These are phyloP conservation scores for Amanita muscaria DNA, from an alignment of 768 basidiomycete species.

Conservation along the genomic window DNA sequence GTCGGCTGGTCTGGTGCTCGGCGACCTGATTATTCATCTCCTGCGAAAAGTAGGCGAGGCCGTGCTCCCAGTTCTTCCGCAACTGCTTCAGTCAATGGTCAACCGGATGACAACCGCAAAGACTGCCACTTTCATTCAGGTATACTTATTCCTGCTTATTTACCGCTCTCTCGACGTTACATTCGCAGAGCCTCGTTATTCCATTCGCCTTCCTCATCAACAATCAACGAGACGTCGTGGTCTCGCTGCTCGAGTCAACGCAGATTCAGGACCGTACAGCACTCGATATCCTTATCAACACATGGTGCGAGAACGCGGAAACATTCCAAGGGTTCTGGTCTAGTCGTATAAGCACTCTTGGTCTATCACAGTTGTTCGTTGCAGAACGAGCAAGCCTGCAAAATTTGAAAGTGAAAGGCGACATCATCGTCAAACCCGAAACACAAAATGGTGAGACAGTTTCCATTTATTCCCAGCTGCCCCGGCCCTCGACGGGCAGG, in stretches of 20 bases:
- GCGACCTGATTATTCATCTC: slow-evolving; percentile 91
- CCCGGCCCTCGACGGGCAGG: neutral
- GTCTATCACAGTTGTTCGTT: slow-evolving; percentile 64
- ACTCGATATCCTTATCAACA: slow-evolving; percentile 81
- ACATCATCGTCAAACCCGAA: slow-evolving; percentile 76
- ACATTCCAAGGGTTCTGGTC: slow-evolving; percentile 96
- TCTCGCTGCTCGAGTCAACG: slow-evolving; percentile 68
- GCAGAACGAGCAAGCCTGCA: slow-evolving; percentile 60
- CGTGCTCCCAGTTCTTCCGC: slow-evolving; percentile 78
- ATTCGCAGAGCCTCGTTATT: slow-evolving; percentile 72
- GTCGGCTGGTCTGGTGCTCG: slow-evolving; percentile 86
- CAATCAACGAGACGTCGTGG: slow-evolving; percentile 73
- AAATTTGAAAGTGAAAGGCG: slow-evolving; percentile 76
- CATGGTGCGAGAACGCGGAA: slow-evolving; percentile 93
- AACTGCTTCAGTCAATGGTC: slow-evolving; percentile 79
- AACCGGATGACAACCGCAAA: slow-evolving; percentile 73
- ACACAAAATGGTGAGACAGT: slow-evolving; percentile 65
- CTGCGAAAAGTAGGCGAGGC: slow-evolving; percentile 75
- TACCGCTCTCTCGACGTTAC: neutral
- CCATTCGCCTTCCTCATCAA: slow-evolving; percentile 93
- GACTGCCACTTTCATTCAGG: slow-evolving; percentile 90
- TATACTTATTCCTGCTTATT: slow-evolving; percentile 19
- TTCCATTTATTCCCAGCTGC: neutral
- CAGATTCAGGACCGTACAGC: slow-evolving; percentile 51
- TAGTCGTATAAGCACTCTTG: slow-evolving; percentile 75